Evolutionary conservation across 768 basidiomycete genomes (phyloP).

Genomic region (Boletus tomentosulus): DNA sequence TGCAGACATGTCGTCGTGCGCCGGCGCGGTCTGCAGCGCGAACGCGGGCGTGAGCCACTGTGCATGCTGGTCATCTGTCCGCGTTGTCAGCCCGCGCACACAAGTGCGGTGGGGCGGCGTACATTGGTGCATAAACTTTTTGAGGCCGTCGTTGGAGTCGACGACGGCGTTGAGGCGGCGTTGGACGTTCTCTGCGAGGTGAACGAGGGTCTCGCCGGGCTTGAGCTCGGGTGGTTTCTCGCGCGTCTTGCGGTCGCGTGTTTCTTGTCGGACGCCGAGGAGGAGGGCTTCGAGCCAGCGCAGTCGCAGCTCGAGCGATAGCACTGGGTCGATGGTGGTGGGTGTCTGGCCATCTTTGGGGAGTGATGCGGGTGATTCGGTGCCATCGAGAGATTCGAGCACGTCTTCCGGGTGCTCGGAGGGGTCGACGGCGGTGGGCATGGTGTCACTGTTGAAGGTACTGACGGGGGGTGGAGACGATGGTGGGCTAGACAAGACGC

Average conservation of each 20-base stretch:
- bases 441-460: conserved; percentile 6
- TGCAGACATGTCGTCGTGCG: conserved; percentile 62
- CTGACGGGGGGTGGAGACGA: conserved; percentile 37
- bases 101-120: background rate
- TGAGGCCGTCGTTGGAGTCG: conserved; percentile 65
- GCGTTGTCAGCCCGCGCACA: background rate
- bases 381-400: conserved; percentile 21
- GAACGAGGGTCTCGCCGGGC: conserved; percentile 52
- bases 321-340: conserved; percentile 50
- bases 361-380: conserved; percentile 13
- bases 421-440: conserved; percentile 9
- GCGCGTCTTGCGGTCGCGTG: conserved; percentile 36
- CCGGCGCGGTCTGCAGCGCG: conserved; percentile 36
- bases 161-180: conserved; percentile 52
- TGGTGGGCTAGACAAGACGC: conserved; percentile 56
- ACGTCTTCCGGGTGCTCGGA: conserved; percentile 15
- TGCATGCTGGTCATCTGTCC: conserved; percentile 60
- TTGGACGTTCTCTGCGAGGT: conserved; percentile 60
- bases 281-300: conserved; percentile 80
- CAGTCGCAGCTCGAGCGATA: conserved; percentile 71
- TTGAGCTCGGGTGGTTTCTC: conserved; percentile 37
- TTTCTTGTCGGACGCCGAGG: conserved; percentile 54
- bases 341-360: conserved; percentile 7
- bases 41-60: conserved; percentile 72
- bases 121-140: conserved; percentile 75